A percentile compares a stretch with the other conserved stretches of the same genome.
Conservation (phyloP, 2,329 filamentous ascomycete genomes). For the Colletotrichum gigasporum region DNA sequence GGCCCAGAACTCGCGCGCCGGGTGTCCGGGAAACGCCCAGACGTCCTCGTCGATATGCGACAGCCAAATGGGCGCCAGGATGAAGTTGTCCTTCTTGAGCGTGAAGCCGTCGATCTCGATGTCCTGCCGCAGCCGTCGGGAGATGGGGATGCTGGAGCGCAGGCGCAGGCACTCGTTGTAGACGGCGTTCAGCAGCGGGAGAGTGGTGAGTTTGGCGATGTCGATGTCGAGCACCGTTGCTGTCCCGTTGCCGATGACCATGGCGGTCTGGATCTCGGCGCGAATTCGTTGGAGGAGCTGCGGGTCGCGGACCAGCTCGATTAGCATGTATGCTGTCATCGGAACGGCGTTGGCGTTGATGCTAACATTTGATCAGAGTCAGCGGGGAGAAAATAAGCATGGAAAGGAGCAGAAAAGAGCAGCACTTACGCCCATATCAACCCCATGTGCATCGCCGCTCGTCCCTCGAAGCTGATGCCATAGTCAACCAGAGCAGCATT, state of each 20-base stretch:
- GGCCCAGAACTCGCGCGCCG: constrained; percentile 36
- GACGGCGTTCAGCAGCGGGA: constrained; percentile 34
- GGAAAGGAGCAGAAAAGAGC: background rate
- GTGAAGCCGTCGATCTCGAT: constrained; percentile 36
- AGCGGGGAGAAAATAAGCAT: background rate
- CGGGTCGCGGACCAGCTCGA: constrained; percentile 35
- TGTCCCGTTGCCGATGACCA: background rate
- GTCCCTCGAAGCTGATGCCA: constrained; percentile 34
- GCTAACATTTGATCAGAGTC: background rate
- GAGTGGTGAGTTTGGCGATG: constrained; percentile 30
- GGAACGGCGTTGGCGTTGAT: constrained; percentile 38
- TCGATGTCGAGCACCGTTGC: constrained; percentile 12
- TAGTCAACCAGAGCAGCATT: constrained; percentile 36
- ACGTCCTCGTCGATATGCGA: constrained; percentile 34
- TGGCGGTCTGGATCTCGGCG: constrained; percentile 19
- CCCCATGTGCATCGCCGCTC: constrained; percentile 36
- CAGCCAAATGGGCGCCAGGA: constrained; percentile 36
- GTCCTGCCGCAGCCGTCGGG: constrained; percentile 35
- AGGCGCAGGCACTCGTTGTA: constrained; percentile 36
- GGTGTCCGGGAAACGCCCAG: constrained; percentile 29
- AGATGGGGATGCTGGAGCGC: constrained; percentile 35
- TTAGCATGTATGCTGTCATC: constrained; percentile 36
- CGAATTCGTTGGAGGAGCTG: constrained; percentile 32
- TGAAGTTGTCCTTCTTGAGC: constrained; percentile 34
- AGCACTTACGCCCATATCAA: constrained; percentile 35